A percentile compares a stretch with the other conserved stretches of the same genome.
These are phyloP conservation scores for Tothia fuscella DNA, from an alignment of 2,329 filamentous ascomycete genomes.

Conservation along the genomic window DNA sequence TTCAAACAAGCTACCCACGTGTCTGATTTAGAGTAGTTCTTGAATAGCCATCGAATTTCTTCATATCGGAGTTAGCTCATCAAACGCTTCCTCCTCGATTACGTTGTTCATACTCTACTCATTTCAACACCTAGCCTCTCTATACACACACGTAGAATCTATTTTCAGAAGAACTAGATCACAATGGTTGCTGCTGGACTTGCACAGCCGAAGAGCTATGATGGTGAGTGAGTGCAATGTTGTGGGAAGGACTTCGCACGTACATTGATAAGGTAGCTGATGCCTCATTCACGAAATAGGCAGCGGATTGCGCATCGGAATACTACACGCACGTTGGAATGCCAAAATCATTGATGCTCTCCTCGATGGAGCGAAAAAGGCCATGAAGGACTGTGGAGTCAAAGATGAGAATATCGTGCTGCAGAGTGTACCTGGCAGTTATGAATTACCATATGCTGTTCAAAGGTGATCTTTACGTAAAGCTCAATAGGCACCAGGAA, in stretches of 20 bases:
- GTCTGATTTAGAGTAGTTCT: no score
- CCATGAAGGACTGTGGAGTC: constrained; percentile 68
- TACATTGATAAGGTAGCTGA: constrained; percentile 10
- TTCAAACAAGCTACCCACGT: no score
- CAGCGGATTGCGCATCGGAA: constrained; percentile 69
- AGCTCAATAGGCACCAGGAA: neutral
- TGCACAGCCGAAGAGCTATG: constrained; percentile 44
- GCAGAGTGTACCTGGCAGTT: constrained; percentile 84
- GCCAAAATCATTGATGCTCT: constrained; percentile 74
- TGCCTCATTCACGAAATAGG: constrained; percentile 20
- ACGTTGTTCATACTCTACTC: no score
- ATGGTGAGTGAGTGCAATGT: constrained; percentile 33
- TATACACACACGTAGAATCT: no score
- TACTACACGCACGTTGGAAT: constrained; percentile 96
- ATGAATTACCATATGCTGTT: constrained; percentile 85
- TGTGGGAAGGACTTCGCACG: constrained; percentile 4
- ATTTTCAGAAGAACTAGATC: no score
- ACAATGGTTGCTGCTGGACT: constrained; percentile 47
- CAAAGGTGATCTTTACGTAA: constrained; percentile 46
- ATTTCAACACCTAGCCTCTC: no score
- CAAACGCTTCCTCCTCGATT: no score
- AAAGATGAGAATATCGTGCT: constrained; percentile 77
- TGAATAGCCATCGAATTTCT: no score
- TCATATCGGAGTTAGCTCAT: no score
- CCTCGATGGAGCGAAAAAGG: constrained; percentile 66